Evolutionary conservation across 2,329 filamentous ascomycete genomes (phyloP), one percentile per base, ranked within the genome.

Genomic region (Rachicladosporium sp.): DNA sequence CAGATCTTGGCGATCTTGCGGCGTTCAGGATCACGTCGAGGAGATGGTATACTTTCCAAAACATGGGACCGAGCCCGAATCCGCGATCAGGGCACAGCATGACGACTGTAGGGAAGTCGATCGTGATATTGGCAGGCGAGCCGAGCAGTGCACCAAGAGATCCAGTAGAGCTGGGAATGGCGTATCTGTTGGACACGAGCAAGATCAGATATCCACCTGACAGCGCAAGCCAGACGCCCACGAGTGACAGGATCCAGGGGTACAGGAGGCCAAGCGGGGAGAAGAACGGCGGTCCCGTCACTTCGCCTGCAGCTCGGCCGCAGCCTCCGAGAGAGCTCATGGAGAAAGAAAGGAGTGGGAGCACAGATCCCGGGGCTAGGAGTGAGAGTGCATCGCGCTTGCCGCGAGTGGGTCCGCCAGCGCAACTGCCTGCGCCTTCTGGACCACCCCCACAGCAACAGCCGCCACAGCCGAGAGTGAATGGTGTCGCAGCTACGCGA

Each of bases 11-110:
- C 29, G 91, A 98, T 60, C 70, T 98, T 33, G 89, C 91, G 2
- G 91, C 91, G 7, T 85, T 85, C 61, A 72, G 78, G 36, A 84
- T 84, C 51, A 77, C 81, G 1, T 87, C 87, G 8, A 79, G 85
- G 48, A 77, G 91, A 43, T 98, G 91, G 91, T 98, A 96, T 60
- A 98, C 91, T 29, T 98, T 98, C 63, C 91, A 98, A 57, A 98
- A 98, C 57, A 98, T 98, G 91, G 91, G 91, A 0, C 88, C 88
- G 3, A 93, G 88, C 1, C 91, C 91, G 0, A 95, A 88, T 3
- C 80, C 91, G 27, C 75, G 91, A 44, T 96, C 89, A 10, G 91
- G 91, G 1, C 91, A 98, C 60, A 95, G 87, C 60, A 96, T 98
- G 91, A 96, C 91, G 2, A 80, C 87, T 2, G 85, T 89, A 46